Base-by-base conservation (phyloP, 495 filamentous ascomycete species). In the Pseudoneurospora amorphoporcata region DNA sequence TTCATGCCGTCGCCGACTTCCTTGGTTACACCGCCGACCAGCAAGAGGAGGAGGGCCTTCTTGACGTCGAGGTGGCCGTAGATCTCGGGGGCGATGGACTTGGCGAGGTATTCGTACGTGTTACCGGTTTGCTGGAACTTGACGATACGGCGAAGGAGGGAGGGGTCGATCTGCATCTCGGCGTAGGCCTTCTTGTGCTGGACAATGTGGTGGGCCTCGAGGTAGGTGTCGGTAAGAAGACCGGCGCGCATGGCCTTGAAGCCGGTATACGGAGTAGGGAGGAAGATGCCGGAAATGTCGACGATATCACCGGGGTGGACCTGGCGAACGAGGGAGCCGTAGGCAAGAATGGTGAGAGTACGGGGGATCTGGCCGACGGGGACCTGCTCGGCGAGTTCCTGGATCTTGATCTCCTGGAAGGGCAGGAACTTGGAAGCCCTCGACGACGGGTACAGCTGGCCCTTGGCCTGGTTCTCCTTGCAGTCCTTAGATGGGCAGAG, bases 131-230 rank as follows among this genome's bases (percentile, higher is more conserved):
- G 87, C 69, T 89, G 87, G 76, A 94, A 90, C 76, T 92, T 87
- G 68, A 91, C 90, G 78, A 99, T 97, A 72, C 94, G 90, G 71
- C 89, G 88, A 69, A 93, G 82, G 8, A 95, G 91, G 69, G 87
- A 85, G 53, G 88, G 88, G 75, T 97, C 94, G 58, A 90, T 86
- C 19, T 85, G 83, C 81, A 94, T 89, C 73, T 95, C 91, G 69
- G 96, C 90, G 83, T 99, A 99, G 19, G 94, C 93, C 80, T 97
- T 97, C 84, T 98, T 99, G 85, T 99, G 95, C 79, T 98, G 96
- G 19, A 88, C 89, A 61, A 98, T 88, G 80, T 95, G 86, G 79
- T 98, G 95, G 5, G 94, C 94, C 83, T 99, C 96, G 16, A 99
- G 85, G 82, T 97, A 99, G 12, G 95, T 99, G 77, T 99, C 95